Evolutionary conservation across 192 early-diverging fungal genomes (phyloP), one percentile per base, ranked within the genome.

Genomic region (Coemansia sp.): DNA sequence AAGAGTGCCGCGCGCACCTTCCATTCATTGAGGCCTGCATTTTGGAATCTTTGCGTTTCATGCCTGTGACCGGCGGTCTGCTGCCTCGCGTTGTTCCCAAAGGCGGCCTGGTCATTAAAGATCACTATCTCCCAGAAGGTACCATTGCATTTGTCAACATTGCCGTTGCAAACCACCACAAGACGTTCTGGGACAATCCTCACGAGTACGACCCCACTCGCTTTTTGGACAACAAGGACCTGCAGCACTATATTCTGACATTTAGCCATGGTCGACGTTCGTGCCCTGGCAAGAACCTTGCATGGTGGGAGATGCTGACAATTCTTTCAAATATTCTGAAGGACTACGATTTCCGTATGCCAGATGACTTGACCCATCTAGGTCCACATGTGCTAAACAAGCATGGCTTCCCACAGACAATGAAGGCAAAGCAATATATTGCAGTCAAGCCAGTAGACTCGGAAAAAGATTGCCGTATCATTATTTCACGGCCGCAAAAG

Each of bases 21-120:
- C 70, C 73, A 8, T 82, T 72, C 59, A 39, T 76, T 23, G 66
- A 73, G 32, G 79, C 73, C 0, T 75, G 75, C 11, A 27, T 82
- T 15, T 59, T 63, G 37, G 73, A 82, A 39, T 65, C 70, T 0
- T 14, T 82, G 66, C 73, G 73, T 2, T 23, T 82, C 3, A 51
- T 41, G 7, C 67, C 79, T n/a, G 63, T 72, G 7, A 70, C 73
- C n/a, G 67, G 67, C 51, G 55, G 59, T 3, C 50, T 69, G 23
- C 45, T 76, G 55, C 73, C 67, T 2, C 67, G 73, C 9, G 51
- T 76, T 8, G 43, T 56, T 12, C 69, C 75, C 17, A 67, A 59
- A 27, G 69, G 70, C 37, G 75, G 75, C 10, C 12, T 64, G 27
- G 22, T 41, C 1, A 48, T 68, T 3, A 69, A 68, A 47, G 75